These are phyloP conservation scores for Colletotrichum cereale DNA, from an alignment of 2,329 filamentous ascomycete species.

Conservation along the genomic window DNA sequence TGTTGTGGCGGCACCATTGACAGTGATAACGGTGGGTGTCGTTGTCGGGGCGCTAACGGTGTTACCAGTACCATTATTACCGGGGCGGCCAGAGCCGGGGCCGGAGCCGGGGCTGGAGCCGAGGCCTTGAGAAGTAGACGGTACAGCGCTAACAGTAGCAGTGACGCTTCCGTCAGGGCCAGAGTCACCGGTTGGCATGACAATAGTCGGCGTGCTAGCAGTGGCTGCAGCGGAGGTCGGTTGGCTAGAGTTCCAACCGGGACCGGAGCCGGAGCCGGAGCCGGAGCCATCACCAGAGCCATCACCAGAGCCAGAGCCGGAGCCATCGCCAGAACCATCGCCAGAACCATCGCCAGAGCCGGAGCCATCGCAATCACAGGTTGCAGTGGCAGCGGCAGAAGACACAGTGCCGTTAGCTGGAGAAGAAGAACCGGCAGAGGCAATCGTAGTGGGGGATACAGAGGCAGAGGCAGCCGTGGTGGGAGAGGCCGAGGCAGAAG, in stretches of 20 bases:
- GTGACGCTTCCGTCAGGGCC: constrained; percentile 38
- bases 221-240: constrained; percentile 21
- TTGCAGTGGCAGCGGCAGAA: constrained; percentile 30
- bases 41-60: constrained; percentile 31
- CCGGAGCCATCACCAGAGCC: too few relatives aligned
- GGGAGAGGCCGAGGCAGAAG: constrained; percentile 39
- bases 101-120: constrained; percentile 30
- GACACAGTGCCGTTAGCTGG: constrained; percentile 42
- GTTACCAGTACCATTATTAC: constrained; percentile 39
- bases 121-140: constrained; percentile 39
- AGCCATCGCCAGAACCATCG: too few relatives aligned
- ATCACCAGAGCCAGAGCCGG: not conserved
- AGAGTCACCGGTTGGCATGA: constrained; percentile 37
- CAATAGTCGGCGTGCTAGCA: constrained; percentile 40
- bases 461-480: constrained; percentile 40
- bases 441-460: constrained; percentile 43
- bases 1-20: constrained; percentile 19
- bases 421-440: constrained; percentile 27
- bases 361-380: constrained; percentile 10
- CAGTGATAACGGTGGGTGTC: constrained; percentile 18
- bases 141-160: constrained; percentile 41
- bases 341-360: too few relatives aligned
- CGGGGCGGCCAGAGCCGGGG: constrained; percentile 41
- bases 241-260: constrained; percentile 37
- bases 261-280: not conserved